These are phyloP conservation scores for Botryotinia convoluta DNA, from an alignment of 2,329 filamentous ascomycete species.

Conservation along the genomic window DNA sequence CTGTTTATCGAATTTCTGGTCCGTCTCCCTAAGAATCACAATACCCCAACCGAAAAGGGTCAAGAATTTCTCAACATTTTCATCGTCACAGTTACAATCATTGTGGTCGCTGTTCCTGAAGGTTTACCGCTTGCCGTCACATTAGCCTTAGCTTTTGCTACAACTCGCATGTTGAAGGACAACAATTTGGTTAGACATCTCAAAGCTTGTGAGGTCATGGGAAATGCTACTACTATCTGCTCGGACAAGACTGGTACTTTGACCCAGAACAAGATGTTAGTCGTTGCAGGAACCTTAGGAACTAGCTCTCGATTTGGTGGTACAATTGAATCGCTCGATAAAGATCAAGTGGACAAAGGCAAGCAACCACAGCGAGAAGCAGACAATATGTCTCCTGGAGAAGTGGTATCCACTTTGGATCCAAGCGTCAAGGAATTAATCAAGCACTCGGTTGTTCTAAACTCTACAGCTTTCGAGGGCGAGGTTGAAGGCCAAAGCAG, in stretches of 20 bases:
- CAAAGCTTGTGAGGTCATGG: slow-evolving; percentile 69
- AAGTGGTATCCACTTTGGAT: slow-evolving; percentile 35
- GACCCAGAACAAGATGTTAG: slow-evolving; percentile 74
- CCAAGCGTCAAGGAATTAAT: slow-evolving; percentile 43
- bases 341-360: slow-evolving; percentile 28
- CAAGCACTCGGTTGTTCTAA: slow-evolving; percentile 63
- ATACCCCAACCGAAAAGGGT: slow-evolving; percentile 53
- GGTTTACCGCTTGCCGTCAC: slow-evolving; percentile 66
- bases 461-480: slow-evolving; percentile 68
- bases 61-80: slow-evolving; percentile 61
- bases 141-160: slow-evolving; percentile 64
- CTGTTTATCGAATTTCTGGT: slow-evolving; percentile 76
- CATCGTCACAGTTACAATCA: slow-evolving; percentile 63
- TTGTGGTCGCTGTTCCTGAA: slow-evolving; percentile 68
- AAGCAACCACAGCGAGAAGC: slow-evolving; percentile 29
- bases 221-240: slow-evolving; percentile 71
- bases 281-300: slow-evolving; percentile 69
- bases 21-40: slow-evolving; percentile 51
- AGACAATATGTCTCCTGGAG: slow-evolving; percentile 34
- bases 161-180: slow-evolving; percentile 65
- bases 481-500: slow-evolving; percentile 56
- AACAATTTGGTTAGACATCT: slow-evolving; percentile 68
- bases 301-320: slow-evolving; percentile 53
- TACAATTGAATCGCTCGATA: slow-evolving; percentile 34
- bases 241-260: slow-evolving; percentile 77